phyloP scores from a whole-genome alignment of 129 eudicot genomes.

The Artemisia tridentata region DNA sequence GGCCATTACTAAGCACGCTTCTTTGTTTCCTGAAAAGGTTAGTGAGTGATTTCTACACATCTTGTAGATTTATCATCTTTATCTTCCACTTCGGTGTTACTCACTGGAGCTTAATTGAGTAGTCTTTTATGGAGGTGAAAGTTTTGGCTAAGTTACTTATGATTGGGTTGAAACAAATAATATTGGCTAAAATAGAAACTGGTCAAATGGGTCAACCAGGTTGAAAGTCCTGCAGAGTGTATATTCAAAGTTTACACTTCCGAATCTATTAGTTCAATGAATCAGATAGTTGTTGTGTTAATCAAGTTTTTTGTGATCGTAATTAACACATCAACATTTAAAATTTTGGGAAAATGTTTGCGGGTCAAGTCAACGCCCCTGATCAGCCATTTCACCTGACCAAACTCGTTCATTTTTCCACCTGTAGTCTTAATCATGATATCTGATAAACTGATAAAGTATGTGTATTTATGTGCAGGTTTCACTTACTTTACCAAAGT shows the following conservation, averaged over 20 bases:
- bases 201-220: background rate
- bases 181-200: too few species aligned
- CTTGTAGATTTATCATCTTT: conserved; percentile 14
- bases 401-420: background rate
- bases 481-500: conserved; percentile 65
- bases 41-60: conserved; percentile 19
- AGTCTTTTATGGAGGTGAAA: background rate
- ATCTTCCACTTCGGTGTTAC: background rate
- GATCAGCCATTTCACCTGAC: background rate
- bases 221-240: background rate
- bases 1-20: conserved; percentile 42
- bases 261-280: background rate
- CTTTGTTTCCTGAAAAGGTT: conserved; percentile 82
- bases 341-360: background rate
- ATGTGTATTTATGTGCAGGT: conserved; percentile 37
- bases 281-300: background rate
- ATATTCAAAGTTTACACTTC: background rate
- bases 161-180: background rate
- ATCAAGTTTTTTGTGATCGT: background rate
- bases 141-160: background rate
- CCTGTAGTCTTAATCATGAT: background rate
- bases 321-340: background rate
- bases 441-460: conserved; percentile 3
- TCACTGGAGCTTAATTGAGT: background rate
- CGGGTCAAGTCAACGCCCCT: background rate